Conservation (phyloP, 805 yeast genomes). For the Geotrichum ghanense region DNA sequence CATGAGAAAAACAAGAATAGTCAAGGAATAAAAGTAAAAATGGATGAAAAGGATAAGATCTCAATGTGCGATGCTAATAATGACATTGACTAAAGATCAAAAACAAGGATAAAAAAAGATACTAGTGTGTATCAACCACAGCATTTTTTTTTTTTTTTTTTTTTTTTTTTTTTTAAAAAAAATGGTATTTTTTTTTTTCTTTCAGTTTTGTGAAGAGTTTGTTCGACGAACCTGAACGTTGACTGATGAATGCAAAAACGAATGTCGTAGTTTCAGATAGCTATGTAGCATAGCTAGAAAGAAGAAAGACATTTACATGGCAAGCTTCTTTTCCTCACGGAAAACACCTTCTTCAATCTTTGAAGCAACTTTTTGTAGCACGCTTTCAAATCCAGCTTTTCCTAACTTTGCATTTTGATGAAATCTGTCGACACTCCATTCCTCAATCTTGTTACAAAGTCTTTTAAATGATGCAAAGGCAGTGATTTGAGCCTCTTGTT, state of each 20-base stretch:
- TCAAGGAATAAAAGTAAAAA: too few species aligned
- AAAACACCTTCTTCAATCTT: constrained; percentile 19
- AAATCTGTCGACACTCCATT: constrained; percentile 84
- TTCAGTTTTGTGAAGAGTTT: background rate
- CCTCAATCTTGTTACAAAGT: constrained; percentile 75
- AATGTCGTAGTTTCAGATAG: background rate
- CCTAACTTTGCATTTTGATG: constrained; percentile 81
- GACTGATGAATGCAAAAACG: background rate
- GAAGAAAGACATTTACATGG: background rate
- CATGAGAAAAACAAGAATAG: too few species aligned
- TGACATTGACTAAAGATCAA: too few species aligned
- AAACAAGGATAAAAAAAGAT: too few species aligned
- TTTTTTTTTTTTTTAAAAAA: background rate
- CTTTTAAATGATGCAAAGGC: constrained; percentile 65
- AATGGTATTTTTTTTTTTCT: background rate
- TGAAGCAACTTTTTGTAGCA: constrained; percentile 33
- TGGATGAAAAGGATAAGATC: too few species aligned
- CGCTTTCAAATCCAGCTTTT: constrained; percentile 72
- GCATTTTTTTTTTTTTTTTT: too few species aligned
- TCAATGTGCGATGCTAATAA: too few species aligned
- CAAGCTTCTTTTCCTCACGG: background rate
- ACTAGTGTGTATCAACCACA: too few species aligned
- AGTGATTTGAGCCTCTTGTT: constrained; percentile 78
- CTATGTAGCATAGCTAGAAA: background rate
- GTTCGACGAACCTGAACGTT: background rate